phyloP scores from a whole-genome alignment of 2,329 filamentous ascomycete genomes.

The Paecilomyces sp. region DNA sequence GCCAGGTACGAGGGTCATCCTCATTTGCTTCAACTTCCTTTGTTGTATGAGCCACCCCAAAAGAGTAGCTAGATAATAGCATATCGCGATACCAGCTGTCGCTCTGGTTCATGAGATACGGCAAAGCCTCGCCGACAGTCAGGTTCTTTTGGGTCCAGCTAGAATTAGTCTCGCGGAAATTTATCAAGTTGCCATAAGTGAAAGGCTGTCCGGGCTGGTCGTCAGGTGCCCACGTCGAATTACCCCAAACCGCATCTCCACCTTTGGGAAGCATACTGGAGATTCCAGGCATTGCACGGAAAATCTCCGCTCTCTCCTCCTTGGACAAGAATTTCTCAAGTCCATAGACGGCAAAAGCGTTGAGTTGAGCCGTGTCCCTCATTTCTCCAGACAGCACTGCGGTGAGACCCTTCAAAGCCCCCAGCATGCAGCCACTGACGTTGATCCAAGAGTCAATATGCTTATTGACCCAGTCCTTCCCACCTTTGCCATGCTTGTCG shows the following conservation, averaged over 20 bases:
- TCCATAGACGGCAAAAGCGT: conserved; percentile 92
- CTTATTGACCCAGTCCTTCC: conserved; percentile 80
- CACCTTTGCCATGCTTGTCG: conserved; percentile 69
- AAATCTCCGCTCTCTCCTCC: conserved; percentile 85
- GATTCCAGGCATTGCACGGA: conserved; percentile 93
- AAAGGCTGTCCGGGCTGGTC: conserved; percentile 66
- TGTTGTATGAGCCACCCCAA: conserved; percentile 74
- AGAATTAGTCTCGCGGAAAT: conserved; percentile 65
- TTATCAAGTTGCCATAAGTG: conserved; percentile 74
- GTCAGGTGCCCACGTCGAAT: conserved; percentile 78
- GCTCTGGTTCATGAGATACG: conserved; percentile 69
- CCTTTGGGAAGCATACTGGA: conserved; percentile 95
- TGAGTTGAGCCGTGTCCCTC: conserved; percentile 95
- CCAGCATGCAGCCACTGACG: conserved; percentile 95
- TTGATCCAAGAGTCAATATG: conserved; percentile 97
- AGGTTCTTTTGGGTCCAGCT: conserved; percentile 62
- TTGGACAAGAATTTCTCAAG: conserved; percentile 91
- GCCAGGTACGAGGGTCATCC: conserved; percentile 73
- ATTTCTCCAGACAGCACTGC: conserved; percentile 89
- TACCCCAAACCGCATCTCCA: conserved; percentile 92
- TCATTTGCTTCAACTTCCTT: conserved; percentile 78
- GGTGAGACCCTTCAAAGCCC: conserved; percentile 82
- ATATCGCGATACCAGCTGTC: conserved; percentile 80
- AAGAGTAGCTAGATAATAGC: conserved; percentile 70
- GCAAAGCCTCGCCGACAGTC: conserved; percentile 69